Evolutionary conservation across 371 early-diverging fungal genomes (phyloP).

Genomic region (Mucor lusitanicus): DNA sequence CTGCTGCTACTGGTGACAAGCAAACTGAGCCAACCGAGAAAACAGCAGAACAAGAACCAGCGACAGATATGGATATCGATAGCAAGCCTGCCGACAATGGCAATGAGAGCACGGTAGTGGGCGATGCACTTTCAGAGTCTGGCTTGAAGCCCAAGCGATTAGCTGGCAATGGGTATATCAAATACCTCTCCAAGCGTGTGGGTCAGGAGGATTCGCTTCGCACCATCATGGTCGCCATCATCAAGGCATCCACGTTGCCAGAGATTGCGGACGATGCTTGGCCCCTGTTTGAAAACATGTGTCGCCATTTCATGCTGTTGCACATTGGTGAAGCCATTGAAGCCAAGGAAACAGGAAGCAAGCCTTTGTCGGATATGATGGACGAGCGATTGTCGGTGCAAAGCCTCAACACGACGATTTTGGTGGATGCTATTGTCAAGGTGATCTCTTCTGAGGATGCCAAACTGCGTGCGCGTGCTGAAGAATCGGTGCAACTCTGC

Average conservation of each 20-base stretch:
- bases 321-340: constrained; percentile 71
- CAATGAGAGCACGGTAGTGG: constrained; percentile 35
- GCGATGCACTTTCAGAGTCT: constrained; percentile 27
- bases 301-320: constrained; percentile 77
- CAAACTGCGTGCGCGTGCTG: constrained; percentile 66
- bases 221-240: constrained; percentile 65
- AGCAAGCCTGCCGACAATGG: not conserved
- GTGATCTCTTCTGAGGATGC: constrained; percentile 71
- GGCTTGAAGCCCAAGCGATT: constrained; percentile 45
- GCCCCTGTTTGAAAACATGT: constrained; percentile 66
- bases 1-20: not conserved
- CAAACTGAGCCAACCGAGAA: not conserved
- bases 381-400: constrained; percentile 46
- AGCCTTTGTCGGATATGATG: constrained; percentile 51
- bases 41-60: not conserved
- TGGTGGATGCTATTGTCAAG: constrained; percentile 82
- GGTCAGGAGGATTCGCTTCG: constrained; percentile 72
- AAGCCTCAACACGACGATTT: constrained; percentile 58
- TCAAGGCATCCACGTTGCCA: constrained; percentile 65
- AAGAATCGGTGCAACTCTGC: constrained; percentile 63
- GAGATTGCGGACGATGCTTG: constrained; percentile 69
- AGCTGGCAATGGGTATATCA: constrained; percentile 46
- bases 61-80: constrained; percentile 9
- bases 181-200: constrained; percentile 51
- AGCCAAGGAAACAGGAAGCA: constrained; percentile 51